A percentile compares a stretch with the other conserved stretches of the same genome.
These are phyloP conservation scores for Phlebiopsis flavidoalba DNA, from an alignment of 768 basidiomycete species.

Conservation along the genomic window DNA sequence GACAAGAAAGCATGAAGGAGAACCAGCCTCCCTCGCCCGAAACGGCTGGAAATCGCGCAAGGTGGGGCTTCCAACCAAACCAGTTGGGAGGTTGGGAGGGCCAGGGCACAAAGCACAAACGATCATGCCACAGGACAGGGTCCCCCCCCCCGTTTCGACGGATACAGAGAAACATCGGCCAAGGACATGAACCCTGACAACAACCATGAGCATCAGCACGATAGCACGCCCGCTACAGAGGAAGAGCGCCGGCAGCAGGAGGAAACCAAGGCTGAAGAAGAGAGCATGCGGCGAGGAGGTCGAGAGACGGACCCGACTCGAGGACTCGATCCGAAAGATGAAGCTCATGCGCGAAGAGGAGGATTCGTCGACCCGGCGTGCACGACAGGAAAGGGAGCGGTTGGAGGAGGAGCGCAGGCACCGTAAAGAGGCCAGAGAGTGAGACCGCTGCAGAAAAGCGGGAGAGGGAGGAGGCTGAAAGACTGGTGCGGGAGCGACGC, in stretches of 20 bases:
- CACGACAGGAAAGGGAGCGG: neutral
- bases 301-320: neutral
- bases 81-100: neutral
- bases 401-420: neutral
- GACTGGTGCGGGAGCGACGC: neutral
- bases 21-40: neutral
- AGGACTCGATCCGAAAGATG: constrained; percentile 5
- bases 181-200: neutral
- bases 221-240: neutral
- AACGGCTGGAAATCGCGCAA: neutral
- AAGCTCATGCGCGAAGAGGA: neutral
- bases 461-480: neutral
- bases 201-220: neutral
- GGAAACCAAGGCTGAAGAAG: neutral
- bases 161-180: neutral
- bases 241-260: neutral
- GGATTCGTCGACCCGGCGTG: neutral
- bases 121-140: neutral
- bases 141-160: neutral
- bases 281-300: neutral
- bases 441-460: neutral
- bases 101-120: neutral
- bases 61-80: neutral
- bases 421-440: neutral
- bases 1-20: neutral